Evolutionary conservation across 148 eudicot species (phyloP).

Genomic region (Beta vulgaris): DNA sequence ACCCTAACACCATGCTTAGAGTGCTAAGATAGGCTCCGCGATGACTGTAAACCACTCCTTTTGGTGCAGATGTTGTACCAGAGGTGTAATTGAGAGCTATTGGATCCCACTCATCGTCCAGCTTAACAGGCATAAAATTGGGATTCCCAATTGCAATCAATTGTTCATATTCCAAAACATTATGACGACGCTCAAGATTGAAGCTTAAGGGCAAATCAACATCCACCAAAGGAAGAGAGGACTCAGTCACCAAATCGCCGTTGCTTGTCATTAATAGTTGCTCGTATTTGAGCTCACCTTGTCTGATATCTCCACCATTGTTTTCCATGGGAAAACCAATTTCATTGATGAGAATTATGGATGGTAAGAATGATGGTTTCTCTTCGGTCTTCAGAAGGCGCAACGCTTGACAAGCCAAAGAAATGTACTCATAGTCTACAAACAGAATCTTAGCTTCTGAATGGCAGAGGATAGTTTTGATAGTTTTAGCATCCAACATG

Average conservation of each 20-base stretch:
- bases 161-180: slow-evolving; percentile 58
- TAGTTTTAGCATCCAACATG: slow-evolving; percentile 54
- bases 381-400: slow-evolving; percentile 33
- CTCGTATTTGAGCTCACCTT: slow-evolving; percentile 2
- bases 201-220: slow-evolving; percentile 9
- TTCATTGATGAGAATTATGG: slow-evolving; percentile 58
- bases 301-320: background rate
- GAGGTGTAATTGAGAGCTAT: slow-evolving; percentile 82
- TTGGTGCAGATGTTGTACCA: slow-evolving; percentile 80
- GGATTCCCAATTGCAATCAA: slow-evolving; percentile 47
- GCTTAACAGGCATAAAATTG: slow-evolving; percentile 19
- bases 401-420: slow-evolving; percentile 34
- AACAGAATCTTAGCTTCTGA: slow-evolving; percentile 74
- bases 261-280: slow-evolving; percentile 3
- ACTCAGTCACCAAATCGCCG: slow-evolving; percentile 7
- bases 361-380: slow-evolving; percentile 28
- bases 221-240: slow-evolving; percentile 19
- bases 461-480: slow-evolving; percentile 70
- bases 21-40: slow-evolving; percentile 85
- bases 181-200: background rate
- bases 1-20: slow-evolving; percentile 59
- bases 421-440: slow-evolving; percentile 26
- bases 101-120: slow-evolving; percentile 77
- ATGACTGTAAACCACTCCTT: slow-evolving; percentile 87
- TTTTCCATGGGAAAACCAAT: slow-evolving; percentile 28